These are phyloP conservation scores for Mycena haematopus DNA, from an alignment of 768 basidiomycete species.

Conservation along the genomic window DNA sequence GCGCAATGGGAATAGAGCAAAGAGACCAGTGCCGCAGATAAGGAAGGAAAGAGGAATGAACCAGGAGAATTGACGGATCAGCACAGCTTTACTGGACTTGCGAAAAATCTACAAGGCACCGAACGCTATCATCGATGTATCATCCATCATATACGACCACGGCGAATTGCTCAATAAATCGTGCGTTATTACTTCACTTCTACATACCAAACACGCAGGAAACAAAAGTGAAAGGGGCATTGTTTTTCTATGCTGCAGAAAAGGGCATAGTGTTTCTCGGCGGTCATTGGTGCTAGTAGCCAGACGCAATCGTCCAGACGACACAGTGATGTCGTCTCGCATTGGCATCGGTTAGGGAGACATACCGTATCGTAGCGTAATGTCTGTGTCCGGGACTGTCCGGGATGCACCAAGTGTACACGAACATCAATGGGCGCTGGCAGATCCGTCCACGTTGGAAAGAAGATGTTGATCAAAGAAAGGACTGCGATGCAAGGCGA, in stretches of 20 bases:
- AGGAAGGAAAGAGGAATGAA: background rate
- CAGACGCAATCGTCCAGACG: background rate
- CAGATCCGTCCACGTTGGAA: too few relatives aligned
- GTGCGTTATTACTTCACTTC: too few relatives aligned
- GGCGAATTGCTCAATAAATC: too few relatives aligned
- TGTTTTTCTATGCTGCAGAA: too few relatives aligned
- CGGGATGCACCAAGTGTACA: too few relatives aligned
- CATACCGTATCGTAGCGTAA: too few relatives aligned
- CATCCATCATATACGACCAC: background rate
- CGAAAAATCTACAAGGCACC: background rate
- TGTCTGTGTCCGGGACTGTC: too few relatives aligned
- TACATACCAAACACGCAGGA: background rate
- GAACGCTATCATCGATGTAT: background rate
- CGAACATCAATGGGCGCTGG: too few relatives aligned
- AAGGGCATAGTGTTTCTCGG: background rate
- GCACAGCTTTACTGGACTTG: background rate
- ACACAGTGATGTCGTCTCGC: background rate
- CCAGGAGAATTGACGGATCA: constrained; percentile 1
- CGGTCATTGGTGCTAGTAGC: background rate
- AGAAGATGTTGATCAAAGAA: too few relatives aligned
- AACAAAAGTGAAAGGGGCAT: background rate
- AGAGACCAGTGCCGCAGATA: background rate
- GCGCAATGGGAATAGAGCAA: background rate
- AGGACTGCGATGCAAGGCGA: too few relatives aligned
- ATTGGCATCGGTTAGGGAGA: too few relatives aligned